These are phyloP conservation scores for Crithidia fasciculata DNA, from an alignment of 208 protist species.

Conservation along the genomic window DNA sequence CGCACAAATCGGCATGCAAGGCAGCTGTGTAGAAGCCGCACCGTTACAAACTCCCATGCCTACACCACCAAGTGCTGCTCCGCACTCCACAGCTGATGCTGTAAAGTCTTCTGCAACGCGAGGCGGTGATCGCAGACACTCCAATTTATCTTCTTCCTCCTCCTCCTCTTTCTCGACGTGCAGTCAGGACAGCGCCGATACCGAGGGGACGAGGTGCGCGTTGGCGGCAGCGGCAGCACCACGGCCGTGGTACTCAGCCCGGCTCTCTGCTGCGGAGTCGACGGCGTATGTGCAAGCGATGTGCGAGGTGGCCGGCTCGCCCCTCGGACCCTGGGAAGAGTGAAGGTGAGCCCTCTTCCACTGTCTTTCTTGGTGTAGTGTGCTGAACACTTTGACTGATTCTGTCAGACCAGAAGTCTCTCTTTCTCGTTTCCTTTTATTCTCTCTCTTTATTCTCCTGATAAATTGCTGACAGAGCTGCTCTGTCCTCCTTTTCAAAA, in stretches of 20 bases:
- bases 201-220: background rate
- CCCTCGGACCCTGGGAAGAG: conserved; percentile 18
- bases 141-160: background rate
- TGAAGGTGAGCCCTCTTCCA: background rate
- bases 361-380: background rate
- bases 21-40: background rate
- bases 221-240: background rate
- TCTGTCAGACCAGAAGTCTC: background rate
- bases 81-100: background rate
- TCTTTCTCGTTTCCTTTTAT: too few relatives aligned
- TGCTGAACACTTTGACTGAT: background rate
- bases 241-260: background rate
- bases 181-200: background rate
- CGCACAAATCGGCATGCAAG: background rate
- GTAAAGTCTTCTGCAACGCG: background rate
- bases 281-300: conserved; percentile 3
- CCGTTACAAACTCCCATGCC: too few relatives aligned
- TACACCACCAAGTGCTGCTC: background rate
- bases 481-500: background rate
- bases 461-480: background rate
- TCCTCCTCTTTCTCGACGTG: background rate
- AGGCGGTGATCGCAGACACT: too few relatives aligned
- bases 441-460: too few relatives aligned
- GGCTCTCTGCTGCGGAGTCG: background rate
- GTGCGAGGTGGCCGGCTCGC: conserved; percentile 2